Percentiles rank a stretch among this genome's conserved stretches.
Conservation (phyloP, 1,284 basidiomycete species). For the Bondarzewia mesenterica region DNA sequence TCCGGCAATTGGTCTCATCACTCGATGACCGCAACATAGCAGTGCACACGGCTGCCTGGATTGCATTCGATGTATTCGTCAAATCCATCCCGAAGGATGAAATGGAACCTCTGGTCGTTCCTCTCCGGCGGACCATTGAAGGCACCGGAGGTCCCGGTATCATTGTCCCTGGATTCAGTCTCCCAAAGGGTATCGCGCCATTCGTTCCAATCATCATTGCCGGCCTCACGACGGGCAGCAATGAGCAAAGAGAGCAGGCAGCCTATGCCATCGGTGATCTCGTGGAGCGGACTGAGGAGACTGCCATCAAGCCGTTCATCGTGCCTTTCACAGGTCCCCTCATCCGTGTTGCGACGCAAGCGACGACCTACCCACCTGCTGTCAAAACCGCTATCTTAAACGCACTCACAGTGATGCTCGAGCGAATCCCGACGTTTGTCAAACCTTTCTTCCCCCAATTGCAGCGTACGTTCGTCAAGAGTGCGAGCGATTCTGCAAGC, state of each 20-base stretch:
- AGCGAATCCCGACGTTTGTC: conserved; percentile 81
- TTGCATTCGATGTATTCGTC: conserved; percentile 81
- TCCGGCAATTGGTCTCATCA: conserved; percentile 84
- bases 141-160: conserved; percentile 74
- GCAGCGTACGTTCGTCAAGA: conserved; percentile 96
- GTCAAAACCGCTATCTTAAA: conserved; percentile 87
- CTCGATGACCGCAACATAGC: conserved; percentile 73
- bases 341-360: conserved; percentile 88
- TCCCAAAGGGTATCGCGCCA: conserved; percentile 87
- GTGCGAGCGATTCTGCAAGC: conserved; percentile 76
- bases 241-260: conserved; percentile 86
- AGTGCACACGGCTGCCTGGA: conserved; percentile 82
- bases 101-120: conserved; percentile 81
- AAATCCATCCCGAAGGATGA: conserved; percentile 92
- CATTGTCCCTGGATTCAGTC: conserved; percentile 80
- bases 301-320: conserved; percentile 91
- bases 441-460: conserved; percentile 99
- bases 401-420: conserved; percentile 77
- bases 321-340: conserved; percentile 95
- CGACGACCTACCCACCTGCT: conserved; percentile 80
- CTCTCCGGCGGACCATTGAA: conserved; percentile 86
- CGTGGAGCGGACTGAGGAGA: conserved; percentile 84
- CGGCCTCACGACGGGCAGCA: conserved; percentile 75
- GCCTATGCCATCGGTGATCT: conserved; percentile 94
- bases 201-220: conserved; percentile 87